Conservation (phyloP, 495 filamentous ascomycete species). For the Astrothelium subdiscretum region DNA sequence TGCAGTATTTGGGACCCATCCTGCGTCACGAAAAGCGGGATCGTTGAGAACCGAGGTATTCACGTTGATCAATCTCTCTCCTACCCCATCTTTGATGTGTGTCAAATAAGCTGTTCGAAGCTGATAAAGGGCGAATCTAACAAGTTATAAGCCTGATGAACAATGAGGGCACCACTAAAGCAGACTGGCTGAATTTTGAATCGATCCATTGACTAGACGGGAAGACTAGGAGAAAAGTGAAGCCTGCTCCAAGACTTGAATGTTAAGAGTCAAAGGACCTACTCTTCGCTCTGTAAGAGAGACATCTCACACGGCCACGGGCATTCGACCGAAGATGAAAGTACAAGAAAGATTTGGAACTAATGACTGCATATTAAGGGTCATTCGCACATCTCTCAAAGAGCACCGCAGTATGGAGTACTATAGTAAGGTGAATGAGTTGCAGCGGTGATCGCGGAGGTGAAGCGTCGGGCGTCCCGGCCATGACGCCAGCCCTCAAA, state of each 20-base stretch:
- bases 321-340: constrained; percentile 18
- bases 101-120: constrained; percentile 84
- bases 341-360: neutral
- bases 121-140: constrained; percentile 85
- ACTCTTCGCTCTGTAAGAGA: constrained; percentile 95
- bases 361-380: too few species aligned
- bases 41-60: constrained; percentile 84
- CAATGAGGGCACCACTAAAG: too few species aligned
- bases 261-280: constrained; percentile 29
- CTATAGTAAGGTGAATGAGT: neutral
- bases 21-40: constrained; percentile 88
- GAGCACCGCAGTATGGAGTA: neutral
- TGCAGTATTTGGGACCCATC: constrained; percentile 69
- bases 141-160: constrained; percentile 3
- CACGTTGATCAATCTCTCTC: constrained; percentile 86
- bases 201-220: neutral
- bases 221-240: neutral
- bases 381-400: neutral
- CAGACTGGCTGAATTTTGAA: neutral
- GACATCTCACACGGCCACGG: constrained; percentile 48
- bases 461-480: constrained; percentile 2
- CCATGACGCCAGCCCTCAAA: neutral
- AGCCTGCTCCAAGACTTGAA: neutral
- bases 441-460: neutral
- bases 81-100: constrained; percentile 85